A percentile compares a stretch with the other conserved stretches of the same genome.
These are phyloP conservation scores for Dictyophora rubrovolvata DNA, from an alignment of 768 basidiomycete species.

Conservation along the genomic window DNA sequence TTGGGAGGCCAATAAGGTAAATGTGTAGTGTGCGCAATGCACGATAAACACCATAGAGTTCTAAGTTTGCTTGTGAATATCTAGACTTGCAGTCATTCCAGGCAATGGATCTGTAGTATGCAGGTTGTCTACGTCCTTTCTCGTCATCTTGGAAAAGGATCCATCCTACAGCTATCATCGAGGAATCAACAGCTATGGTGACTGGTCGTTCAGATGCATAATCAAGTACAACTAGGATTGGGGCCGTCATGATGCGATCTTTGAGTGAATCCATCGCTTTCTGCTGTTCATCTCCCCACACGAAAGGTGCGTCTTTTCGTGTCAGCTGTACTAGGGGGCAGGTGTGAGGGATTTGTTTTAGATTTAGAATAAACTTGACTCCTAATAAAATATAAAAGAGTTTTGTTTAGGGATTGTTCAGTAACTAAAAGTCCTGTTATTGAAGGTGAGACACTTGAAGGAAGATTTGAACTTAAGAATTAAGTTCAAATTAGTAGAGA, in stretches of 20 bases:
- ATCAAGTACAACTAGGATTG: slow-evolving; percentile 10
- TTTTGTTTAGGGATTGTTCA: no score
- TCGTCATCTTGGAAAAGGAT: slow-evolving; percentile 6
- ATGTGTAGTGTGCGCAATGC: slow-evolving; percentile 10
- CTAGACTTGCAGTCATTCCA: slow-evolving; percentile 8
- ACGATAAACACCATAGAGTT: slow-evolving; percentile 11
- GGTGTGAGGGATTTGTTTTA: no score
- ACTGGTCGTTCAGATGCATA: slow-evolving; percentile 8
- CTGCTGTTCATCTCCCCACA: slow-evolving; percentile 9
- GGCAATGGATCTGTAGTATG: slow-evolving; percentile 7
- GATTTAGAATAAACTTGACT: no score
- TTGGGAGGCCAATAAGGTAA: slow-evolving; percentile 20
- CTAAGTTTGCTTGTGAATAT: slow-evolving; percentile 15
- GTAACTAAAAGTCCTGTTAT: no score
- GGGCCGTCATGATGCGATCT: slow-evolving; percentile 9
- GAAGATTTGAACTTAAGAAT: no score
- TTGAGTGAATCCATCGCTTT: slow-evolving; percentile 18
- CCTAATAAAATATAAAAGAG: no score
- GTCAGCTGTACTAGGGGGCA: slow-evolving; percentile 19
- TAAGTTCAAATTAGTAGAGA: no score
- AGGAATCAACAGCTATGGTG: slow-evolving; percentile 18
- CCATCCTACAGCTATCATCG: slow-evolving; percentile 12
- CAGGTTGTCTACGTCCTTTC: slow-evolving; percentile 4
- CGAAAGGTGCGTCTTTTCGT: slow-evolving; percentile 20
- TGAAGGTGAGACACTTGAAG: no score